Evolutionary conservation across 2,329 filamentous ascomycete species (phyloP).

Genomic region (Domatiomyces globalis): DNA sequence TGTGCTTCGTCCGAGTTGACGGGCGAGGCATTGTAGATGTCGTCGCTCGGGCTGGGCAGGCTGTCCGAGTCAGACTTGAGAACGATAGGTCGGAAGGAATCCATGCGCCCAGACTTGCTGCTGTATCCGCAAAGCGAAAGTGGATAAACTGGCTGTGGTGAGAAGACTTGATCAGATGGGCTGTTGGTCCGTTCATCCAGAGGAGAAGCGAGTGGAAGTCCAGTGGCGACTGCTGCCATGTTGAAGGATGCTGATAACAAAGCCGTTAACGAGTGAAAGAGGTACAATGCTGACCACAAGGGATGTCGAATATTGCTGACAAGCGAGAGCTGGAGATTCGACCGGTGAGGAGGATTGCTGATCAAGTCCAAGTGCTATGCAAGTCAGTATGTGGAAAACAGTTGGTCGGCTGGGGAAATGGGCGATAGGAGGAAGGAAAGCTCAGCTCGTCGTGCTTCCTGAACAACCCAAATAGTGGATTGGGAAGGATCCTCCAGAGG

Average conservation of each 20-base stretch:
- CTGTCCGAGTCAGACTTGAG: conserved; percentile 17
- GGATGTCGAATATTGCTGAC: not conserved
- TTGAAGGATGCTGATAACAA: not conserved
- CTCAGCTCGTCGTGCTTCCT: no score
- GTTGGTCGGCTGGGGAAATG: no score
- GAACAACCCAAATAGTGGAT: no score
- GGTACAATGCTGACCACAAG: not conserved
- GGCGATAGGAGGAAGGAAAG: no score
- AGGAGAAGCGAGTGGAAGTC: not conserved
- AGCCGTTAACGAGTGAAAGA: not conserved
- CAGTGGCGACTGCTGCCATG: not conserved
- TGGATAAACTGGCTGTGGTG: not conserved
- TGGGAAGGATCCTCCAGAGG: no score
- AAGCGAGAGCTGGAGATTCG: not conserved
- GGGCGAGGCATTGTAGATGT: conserved; percentile 26
- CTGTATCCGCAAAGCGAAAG: not conserved
- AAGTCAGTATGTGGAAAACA: no score
- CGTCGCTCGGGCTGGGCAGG: conserved; percentile 24
- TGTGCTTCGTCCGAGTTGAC: conserved; percentile 20
- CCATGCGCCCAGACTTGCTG: not conserved
- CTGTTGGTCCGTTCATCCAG: not conserved
- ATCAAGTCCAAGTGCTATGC: not conserved
- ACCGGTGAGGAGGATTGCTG: not conserved
- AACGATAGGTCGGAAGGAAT: not conserved
- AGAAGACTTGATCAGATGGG: not conserved